These are phyloP conservation scores for Tulasnella sp. DNA, from an alignment of 768 basidiomycete species.

Conservation along the genomic window DNA sequence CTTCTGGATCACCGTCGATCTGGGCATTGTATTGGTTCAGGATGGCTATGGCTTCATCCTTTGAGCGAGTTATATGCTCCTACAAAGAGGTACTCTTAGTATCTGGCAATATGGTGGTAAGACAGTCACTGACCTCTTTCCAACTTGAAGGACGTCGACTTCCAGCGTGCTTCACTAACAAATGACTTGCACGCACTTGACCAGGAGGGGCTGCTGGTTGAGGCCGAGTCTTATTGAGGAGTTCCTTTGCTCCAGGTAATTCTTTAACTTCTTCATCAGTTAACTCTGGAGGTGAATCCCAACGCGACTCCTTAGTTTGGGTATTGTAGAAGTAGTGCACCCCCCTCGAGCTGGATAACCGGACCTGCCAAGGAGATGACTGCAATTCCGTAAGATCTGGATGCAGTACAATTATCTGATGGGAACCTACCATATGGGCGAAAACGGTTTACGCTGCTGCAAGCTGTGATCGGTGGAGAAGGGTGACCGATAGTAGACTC, in stretches of 20 bases:
- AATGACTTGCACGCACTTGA: conserved; percentile 85
- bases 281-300: conserved; percentile 60
- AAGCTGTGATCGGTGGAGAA: no score
- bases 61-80: conserved; percentile 68
- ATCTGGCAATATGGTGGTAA: not conserved
- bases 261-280: conserved; percentile 43
- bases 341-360: conserved; percentile 62
- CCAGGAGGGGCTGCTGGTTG: conserved; percentile 22
- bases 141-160: conserved; percentile 32
- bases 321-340: conserved; percentile 84
- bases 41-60: conserved; percentile 80
- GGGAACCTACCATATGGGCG: no score
- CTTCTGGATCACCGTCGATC: conserved; percentile 44
- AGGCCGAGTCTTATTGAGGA: conserved; percentile 26
- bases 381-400: no score
- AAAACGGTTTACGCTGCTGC: no score
- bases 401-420: no score
- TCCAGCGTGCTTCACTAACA: conserved; percentile 73
- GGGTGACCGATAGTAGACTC: no score
- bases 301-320: conserved; percentile 54
- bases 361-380: conserved; percentile 93
- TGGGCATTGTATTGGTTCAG: conserved; percentile 48
- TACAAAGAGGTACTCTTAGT: conserved; percentile 22
- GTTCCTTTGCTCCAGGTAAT: conserved; percentile 53
- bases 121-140: conserved; percentile 29